Conservation (phyloP, 2,329 filamentous ascomycete species). For the Lojkania enalia region DNA sequence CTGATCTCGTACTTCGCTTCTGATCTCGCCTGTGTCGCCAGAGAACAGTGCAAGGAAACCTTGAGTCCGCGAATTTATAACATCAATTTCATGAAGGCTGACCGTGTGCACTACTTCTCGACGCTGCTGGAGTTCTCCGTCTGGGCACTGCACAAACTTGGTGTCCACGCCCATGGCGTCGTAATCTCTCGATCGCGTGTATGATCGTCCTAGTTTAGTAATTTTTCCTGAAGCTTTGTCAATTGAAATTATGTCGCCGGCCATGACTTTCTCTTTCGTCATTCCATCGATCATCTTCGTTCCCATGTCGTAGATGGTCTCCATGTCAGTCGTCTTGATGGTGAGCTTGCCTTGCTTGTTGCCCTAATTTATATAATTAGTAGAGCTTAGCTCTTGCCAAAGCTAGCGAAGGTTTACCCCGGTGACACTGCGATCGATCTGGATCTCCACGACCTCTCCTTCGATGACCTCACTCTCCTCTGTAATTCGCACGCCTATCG, state of each 20-base stretch:
- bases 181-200: conserved; percentile 93
- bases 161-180: conserved; percentile 99
- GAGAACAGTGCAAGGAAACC: conserved; percentile 97
- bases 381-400: conserved; percentile 1
- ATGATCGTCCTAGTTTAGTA: conserved; percentile 93
- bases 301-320: conserved; percentile 99
- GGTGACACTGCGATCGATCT: conserved; percentile 95
- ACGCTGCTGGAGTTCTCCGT: conserved; percentile 95
- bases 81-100: conserved; percentile 95
- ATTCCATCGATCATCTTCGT: conserved; percentile 99
- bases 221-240: conserved; percentile 99
- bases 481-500: conserved; percentile 96
- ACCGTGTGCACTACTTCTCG: conserved; percentile 98
- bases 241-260: conserved; percentile 96
- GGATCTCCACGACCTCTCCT: conserved; percentile 97
- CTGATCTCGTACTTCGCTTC: conserved; percentile 95
- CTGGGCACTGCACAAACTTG: conserved; percentile 96
- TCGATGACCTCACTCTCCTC: conserved; percentile 99
- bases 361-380: conserved; percentile 55
- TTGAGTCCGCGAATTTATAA: conserved; percentile 99
- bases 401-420: conserved; percentile 56
- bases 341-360: conserved; percentile 99
- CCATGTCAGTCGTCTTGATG: conserved; percentile 99
- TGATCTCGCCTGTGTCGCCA: conserved; percentile 95
- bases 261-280: conserved; percentile 99